Base-by-base conservation (phyloP, 768 basidiomycete genomes). In the Sarcodon aspratus region DNA sequence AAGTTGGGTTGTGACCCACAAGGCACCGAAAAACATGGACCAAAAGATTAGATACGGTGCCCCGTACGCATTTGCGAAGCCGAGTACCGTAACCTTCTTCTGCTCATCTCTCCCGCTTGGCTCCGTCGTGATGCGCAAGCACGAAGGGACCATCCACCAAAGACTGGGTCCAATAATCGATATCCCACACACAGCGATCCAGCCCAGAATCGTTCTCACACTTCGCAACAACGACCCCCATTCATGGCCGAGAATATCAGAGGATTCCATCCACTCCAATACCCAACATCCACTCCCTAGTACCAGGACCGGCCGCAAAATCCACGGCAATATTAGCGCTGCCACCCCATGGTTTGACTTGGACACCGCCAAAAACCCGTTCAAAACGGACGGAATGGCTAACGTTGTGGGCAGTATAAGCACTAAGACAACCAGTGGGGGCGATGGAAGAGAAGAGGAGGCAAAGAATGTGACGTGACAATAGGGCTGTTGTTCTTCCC, bases 401-500 rank as follows among this genome's bases (percentile, higher is more conserved):
- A 82, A 54, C 0, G 85, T 78, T 0, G 70, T 60, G 1, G 78
- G 78, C 7, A 84, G 58, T 12, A 78, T 70, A n/a, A 82, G 61
- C 15, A 76, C 51, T 18, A 92, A 65, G 7, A 84, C 74, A 32
- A 70, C 66, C 1, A 67, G 44, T 0, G 89, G 84, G 0, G 89
- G 79, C 2, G 80, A 69, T 7, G 86, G 79, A 0, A 80, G 65
- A 8, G 82, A 74, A 0, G 82, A 77, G 0, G 86, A 85, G 1
- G 80, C 69, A 61, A 87, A 96, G 68, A 94, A 98, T 1, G 95
- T 94, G 48, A 93, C 84, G 52, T 76, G 71, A 60, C 96, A 99
- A 62, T 79, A 85, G 0, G 90, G 82, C 36, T 88, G 82, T 63
- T 97, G 95, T 60, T 98, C 95, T 62, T 99, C 95, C 53, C 96